Evolutionary conservation across 139 green algal species (phyloP).

Genomic region (Coelastrella sp.): DNA sequence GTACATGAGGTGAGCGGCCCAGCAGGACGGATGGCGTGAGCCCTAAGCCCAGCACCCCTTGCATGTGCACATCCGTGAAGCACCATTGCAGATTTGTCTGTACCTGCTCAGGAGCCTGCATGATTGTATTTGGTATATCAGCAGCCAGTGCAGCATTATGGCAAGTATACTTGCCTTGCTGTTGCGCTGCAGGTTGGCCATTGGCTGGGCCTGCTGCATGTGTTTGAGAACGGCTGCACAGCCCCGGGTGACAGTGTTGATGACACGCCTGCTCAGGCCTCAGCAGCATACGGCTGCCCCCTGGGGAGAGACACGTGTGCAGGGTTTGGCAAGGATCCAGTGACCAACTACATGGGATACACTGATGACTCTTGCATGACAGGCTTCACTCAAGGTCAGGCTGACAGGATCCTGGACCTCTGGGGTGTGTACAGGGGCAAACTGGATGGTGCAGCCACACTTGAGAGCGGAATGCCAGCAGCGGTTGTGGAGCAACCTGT

Average conservation of each 20-base stretch:
- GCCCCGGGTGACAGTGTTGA: conserved; percentile 29
- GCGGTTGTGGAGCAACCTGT: background rate
- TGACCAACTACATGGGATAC: conserved; percentile 43
- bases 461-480: background rate
- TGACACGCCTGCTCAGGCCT: conserved; percentile 27
- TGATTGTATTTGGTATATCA: too few species aligned
- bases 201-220: conserved; percentile 44
- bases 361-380: conserved; percentile 47
- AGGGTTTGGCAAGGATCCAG: background rate
- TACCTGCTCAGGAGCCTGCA: background rate
- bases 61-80: background rate
- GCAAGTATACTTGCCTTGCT: background rate
- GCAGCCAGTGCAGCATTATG: too few species aligned
- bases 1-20: conserved; percentile 36
- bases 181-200: conserved; percentile 23
- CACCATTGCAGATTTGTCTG: background rate
- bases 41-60: background rate
- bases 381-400: conserved; percentile 32
- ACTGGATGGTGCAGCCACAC: background rate
- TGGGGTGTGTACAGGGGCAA: conserved; percentile 24
- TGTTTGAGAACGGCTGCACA: conserved; percentile 42
- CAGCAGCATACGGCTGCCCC: conserved; percentile 38
- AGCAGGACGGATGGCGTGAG: too few species aligned
- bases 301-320: conserved; percentile 2
- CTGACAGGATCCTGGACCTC: background rate